These are phyloP conservation scores for Spiraea crenata DNA, from an alignment of 331 rosid species.

Conservation along the genomic window DNA sequence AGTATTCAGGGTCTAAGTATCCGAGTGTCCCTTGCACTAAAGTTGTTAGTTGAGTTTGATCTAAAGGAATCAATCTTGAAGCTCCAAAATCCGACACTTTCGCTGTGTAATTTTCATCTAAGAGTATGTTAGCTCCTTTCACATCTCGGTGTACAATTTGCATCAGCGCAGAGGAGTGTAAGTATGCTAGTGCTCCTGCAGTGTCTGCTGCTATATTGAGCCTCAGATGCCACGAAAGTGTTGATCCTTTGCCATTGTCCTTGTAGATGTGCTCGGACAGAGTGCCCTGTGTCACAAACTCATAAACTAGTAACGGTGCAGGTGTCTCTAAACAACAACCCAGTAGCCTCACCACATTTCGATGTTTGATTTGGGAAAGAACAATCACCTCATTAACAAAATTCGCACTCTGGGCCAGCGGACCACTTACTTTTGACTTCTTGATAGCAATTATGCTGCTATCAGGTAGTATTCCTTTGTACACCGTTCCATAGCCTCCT, in stretches of 20 bases:
- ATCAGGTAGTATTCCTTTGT: neutral
- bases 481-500: conserved; percentile 4
- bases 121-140: neutral
- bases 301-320: neutral
- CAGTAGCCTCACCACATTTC: neutral
- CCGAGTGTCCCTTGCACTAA: neutral
- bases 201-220: neutral
- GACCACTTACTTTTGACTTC: neutral
- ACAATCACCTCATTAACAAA: neutral
- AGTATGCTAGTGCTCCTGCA: neutral
- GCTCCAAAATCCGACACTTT: conserved; percentile 6
- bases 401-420: too few species aligned
- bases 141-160: conserved; percentile 4
- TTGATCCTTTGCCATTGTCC: neutral
- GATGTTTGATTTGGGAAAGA: conserved; percentile 3
- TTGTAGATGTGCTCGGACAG: neutral
- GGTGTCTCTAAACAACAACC: neutral
- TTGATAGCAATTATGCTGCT: neutral
- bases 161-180: neutral
- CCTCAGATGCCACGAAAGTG: neutral
- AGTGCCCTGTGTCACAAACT: neutral
- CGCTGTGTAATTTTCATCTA: neutral
- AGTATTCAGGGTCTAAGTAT: conserved; percentile 1
- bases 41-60: neutral
- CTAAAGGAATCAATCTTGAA: neutral